Evolutionary conservation across 1,284 basidiomycete genomes (phyloP).

Genomic region (Pseudomicrostroma phylloplanum): DNA sequence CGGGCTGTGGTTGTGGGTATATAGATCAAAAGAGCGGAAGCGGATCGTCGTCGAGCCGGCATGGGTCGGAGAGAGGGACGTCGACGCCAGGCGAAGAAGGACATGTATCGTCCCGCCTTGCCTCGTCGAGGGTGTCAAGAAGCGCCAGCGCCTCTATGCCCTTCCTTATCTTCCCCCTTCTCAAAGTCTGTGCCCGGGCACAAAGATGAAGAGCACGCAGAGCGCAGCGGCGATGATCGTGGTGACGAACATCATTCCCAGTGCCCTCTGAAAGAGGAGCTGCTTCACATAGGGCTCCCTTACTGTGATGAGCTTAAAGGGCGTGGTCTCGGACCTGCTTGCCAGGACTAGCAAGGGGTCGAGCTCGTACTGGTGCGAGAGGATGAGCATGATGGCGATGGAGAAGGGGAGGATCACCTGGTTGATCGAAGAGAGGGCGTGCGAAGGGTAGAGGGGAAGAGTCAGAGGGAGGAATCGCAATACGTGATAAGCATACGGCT

Average conservation of each 20-base stretch:
- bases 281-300: conserved; percentile 87
- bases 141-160: too few species aligned
- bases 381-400: conserved; percentile 78
- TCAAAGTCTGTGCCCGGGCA: conserved; percentile 76
- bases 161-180: too few species aligned
- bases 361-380: conserved; percentile 91
- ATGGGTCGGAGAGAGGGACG: too few species aligned
- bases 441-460: conserved; percentile 57
- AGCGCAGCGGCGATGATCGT: conserved; percentile 66
- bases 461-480: conserved; percentile 5
- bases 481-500: conserved; percentile 52
- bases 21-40: too few species aligned
- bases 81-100: too few species aligned
- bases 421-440: too few species aligned
- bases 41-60: too few species aligned
- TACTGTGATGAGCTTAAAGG: conserved; percentile 81
- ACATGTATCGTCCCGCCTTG: too few species aligned
- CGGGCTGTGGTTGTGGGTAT: too few species aligned
- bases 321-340: conserved; percentile 56
- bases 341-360: conserved; percentile 66
- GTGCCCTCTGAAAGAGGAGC: conserved; percentile 73
- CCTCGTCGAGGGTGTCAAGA: too few species aligned
- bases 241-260: conserved; percentile 68
- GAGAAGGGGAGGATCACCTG: conserved; percentile 75
- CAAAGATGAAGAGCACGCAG: conserved; percentile 81